These are phyloP conservation scores for Cucumis cinereus DNA, from an alignment of 306 rosid genomes.

Conservation along the genomic window DNA sequence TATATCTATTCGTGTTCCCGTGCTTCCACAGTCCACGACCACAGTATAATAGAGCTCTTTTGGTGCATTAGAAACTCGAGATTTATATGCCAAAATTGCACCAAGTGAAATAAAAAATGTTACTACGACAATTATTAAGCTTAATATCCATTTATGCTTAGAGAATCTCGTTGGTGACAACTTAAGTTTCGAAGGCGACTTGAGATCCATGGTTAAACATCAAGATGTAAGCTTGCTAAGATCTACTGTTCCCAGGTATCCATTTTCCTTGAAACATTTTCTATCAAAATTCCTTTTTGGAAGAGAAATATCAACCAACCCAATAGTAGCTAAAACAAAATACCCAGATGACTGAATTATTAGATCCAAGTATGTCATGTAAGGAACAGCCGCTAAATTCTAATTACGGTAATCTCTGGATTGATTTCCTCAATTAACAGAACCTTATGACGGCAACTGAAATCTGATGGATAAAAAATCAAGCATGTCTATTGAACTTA, in stretches of 20 bases:
- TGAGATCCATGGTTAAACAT: conserved; percentile 41
- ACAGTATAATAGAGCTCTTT: conserved; percentile 46
- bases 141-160: conserved; percentile 20
- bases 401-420: not conserved
- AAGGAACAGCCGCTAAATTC: not conserved
- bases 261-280: not conserved
- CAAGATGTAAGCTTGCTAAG: not conserved
- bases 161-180: conserved; percentile 14
- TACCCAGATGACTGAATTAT: not conserved
- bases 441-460: not conserved
- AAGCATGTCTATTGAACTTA: not conserved
- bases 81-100: conserved; percentile 26
- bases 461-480: not conserved
- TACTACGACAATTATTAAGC: conserved; percentile 12
- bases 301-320: not conserved
- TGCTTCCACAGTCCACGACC: conserved; percentile 77
- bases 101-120: conserved; percentile 28
- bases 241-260: not conserved
- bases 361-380: not conserved
- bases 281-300: not conserved
- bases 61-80: conserved; percentile 2
- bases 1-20: conserved; percentile 63
- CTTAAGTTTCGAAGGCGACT: conserved; percentile 59
- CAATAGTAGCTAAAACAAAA: not conserved
- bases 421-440: not conserved